These are phyloP conservation scores for Nemania sp. DNA, from an alignment of 2,329 filamentous ascomycete species.

Conservation along the genomic window DNA sequence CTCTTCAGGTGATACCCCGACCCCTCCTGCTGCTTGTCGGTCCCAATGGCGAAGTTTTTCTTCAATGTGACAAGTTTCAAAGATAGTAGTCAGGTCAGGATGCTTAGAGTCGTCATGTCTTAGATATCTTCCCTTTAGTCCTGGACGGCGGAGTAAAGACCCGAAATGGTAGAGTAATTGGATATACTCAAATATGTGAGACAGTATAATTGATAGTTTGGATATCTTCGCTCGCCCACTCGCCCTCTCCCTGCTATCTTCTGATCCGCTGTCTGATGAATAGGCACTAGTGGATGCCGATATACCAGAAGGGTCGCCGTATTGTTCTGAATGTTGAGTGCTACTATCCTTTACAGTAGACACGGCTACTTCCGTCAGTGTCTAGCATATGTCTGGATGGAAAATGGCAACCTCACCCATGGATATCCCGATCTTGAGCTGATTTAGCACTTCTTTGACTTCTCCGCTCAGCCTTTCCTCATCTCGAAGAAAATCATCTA, in stretches of 20 bases:
- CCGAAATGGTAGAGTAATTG: background rate
- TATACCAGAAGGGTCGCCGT: background rate
- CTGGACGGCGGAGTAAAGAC: background rate
- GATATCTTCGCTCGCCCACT: background rate
- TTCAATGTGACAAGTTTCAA: background rate
- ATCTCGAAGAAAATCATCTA: background rate
- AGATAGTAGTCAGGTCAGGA: background rate
- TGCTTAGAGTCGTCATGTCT: background rate
- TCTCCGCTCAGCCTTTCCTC: background rate
- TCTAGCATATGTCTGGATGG: background rate
- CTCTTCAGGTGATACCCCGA: background rate
- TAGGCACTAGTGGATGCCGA: background rate
- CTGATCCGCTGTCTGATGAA: background rate
- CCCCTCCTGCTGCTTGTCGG: background rate
- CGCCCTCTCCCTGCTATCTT: background rate
- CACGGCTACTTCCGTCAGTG: background rate
- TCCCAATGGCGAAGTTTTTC: background rate
- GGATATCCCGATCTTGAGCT: background rate
- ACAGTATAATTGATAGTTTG: background rate
- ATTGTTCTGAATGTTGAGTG: background rate
- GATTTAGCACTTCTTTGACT: background rate
- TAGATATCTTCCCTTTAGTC: background rate
- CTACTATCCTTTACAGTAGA: background rate
- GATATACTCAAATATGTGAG: background rate
- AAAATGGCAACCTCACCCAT: background rate